A percentile compares a stretch with the other conserved stretches of the same genome.
Conservation (phyloP, 2,329 filamentous ascomycete genomes). For the Xylogone sp. region DNA sequence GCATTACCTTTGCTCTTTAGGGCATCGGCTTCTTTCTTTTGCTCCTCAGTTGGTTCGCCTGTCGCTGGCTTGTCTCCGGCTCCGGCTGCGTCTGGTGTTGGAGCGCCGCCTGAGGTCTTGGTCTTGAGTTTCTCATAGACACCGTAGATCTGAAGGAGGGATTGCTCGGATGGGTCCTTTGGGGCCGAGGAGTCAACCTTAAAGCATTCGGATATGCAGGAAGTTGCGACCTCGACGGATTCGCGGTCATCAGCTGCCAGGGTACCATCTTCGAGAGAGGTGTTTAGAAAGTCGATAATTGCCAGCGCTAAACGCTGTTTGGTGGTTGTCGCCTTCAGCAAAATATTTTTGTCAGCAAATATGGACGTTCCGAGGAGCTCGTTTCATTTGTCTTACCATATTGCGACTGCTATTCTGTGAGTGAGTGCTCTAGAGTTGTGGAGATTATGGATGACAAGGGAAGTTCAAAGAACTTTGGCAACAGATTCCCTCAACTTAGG, state of each 20-base stretch:
- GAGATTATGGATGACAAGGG: neutral
- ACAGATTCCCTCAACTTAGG: neutral
- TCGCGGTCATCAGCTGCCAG: constrained; percentile 85
- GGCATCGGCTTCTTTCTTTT: constrained; percentile 78
- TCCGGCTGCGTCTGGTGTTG: constrained; percentile 39
- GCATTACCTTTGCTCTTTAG: constrained; percentile 91
- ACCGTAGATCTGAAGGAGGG: constrained; percentile 84
- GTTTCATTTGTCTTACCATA: neutral
- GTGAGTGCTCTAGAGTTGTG: neutral
- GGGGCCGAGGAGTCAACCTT: constrained; percentile 83
- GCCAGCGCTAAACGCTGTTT: constrained; percentile 88
- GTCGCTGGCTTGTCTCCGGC: constrained; percentile 34
- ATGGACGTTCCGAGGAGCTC: too few species aligned
- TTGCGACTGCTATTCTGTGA: neutral
- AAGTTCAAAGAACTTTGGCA: neutral
- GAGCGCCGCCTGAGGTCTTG: constrained; percentile 33
- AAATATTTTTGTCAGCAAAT: neutral
- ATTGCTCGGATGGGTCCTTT: constrained; percentile 79
- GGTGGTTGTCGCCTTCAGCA: constrained; percentile 19
- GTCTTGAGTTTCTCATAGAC: constrained; percentile 92
- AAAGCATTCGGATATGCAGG: constrained; percentile 94
- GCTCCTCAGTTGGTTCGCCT: constrained; percentile 38
- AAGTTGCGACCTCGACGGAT: constrained; percentile 88
- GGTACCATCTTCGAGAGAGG: constrained; percentile 82
- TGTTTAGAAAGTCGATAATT: constrained; percentile 91